These are phyloP conservation scores for Uronychia setigera DNA, from an alignment of 73 alveolate genomes.

Conservation along the genomic window DNA sequence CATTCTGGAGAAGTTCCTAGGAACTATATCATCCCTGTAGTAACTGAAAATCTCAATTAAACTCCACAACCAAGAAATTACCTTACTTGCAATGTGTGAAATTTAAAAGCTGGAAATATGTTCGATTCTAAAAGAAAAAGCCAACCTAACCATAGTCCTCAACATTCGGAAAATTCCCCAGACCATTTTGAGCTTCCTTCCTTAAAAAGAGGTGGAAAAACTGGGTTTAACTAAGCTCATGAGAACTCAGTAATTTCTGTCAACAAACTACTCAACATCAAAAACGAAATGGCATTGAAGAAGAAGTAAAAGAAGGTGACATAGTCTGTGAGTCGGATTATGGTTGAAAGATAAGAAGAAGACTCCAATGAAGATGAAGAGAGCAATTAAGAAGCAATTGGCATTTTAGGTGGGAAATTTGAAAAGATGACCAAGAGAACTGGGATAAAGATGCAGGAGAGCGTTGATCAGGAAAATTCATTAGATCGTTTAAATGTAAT, in stretches of 20 bases:
- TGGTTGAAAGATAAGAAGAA: neutral
- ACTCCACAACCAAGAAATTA: too few relatives aligned
- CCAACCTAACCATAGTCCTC: neutral
- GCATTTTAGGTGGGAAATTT: neutral
- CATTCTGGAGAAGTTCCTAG: too few relatives aligned
- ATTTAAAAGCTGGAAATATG: too few relatives aligned
- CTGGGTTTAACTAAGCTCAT: neutral
- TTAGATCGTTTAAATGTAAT: neutral
- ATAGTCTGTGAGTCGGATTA: neutral
- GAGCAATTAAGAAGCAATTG: neutral
- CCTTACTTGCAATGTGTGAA: too few relatives aligned
- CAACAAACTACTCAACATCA: neutral
- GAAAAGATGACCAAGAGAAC: neutral
- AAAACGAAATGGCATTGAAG: neutral
- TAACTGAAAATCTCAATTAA: too few relatives aligned
- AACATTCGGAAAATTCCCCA: too few relatives aligned
- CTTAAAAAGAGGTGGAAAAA: neutral
- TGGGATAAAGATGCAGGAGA: neutral
- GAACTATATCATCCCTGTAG: too few relatives aligned
- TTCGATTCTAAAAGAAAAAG: neutral
- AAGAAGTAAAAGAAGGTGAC: neutral
- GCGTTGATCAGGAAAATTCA: neutral
- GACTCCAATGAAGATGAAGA: neutral
- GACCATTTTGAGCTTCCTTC: slow-evolving; percentile 1
- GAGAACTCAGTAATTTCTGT: neutral